phyloP scores from a whole-genome alignment of 83 land plant species.

The Larix sibirica region DNA sequence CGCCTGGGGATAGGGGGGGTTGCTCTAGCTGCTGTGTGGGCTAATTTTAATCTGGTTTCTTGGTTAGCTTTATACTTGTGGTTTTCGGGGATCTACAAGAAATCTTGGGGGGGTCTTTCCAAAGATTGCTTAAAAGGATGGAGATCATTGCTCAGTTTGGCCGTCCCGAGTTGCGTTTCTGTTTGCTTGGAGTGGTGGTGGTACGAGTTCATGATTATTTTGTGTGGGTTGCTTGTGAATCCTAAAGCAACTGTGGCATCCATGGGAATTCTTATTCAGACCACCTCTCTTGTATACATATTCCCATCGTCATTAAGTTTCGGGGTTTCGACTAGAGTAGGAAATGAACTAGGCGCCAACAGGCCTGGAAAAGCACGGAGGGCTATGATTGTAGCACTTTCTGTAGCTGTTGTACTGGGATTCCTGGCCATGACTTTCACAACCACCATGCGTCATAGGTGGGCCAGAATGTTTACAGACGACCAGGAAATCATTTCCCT shows the following conservation, averaged over 20 bases:
- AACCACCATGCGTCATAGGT: slow-evolving; percentile 18
- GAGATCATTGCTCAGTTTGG: slow-evolving; percentile 28
- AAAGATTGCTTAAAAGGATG: slow-evolving; percentile 22
- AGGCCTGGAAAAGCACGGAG: slow-evolving; percentile 26
- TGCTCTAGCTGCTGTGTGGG: slow-evolving; percentile 36
- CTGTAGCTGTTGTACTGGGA: slow-evolving; percentile 21
- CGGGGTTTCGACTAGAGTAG: slow-evolving; percentile 37
- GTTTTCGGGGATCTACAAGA: slow-evolving; percentile 26
- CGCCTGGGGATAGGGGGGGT: slow-evolving; percentile 42
- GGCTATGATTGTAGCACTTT: slow-evolving; percentile 26
- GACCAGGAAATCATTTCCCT: slow-evolving; percentile 26
- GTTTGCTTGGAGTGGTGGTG: slow-evolving; percentile 62
- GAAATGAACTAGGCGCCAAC: slow-evolving; percentile 36
- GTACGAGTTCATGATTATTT: slow-evolving; percentile 50
- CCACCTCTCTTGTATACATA: slow-evolving; percentile 39
- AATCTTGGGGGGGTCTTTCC: slow-evolving; percentile 19
- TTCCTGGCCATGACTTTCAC: slow-evolving; percentile 32
- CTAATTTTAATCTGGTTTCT: slow-evolving; percentile 34
- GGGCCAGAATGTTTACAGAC: slow-evolving; percentile 34
- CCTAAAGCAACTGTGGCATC: slow-evolving; percentile 39
- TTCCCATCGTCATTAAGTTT: slow-evolving; percentile 33
- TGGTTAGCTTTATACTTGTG: slow-evolving; percentile 17
- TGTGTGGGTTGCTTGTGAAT: slow-evolving; percentile 35
- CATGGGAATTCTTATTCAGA: slow-evolving; percentile 46
- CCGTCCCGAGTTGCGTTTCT: slow-evolving; percentile 41